These are phyloP conservation scores for Solanum stenotomum DNA, from an alignment of 257 asterid species.

Conservation along the genomic window DNA sequence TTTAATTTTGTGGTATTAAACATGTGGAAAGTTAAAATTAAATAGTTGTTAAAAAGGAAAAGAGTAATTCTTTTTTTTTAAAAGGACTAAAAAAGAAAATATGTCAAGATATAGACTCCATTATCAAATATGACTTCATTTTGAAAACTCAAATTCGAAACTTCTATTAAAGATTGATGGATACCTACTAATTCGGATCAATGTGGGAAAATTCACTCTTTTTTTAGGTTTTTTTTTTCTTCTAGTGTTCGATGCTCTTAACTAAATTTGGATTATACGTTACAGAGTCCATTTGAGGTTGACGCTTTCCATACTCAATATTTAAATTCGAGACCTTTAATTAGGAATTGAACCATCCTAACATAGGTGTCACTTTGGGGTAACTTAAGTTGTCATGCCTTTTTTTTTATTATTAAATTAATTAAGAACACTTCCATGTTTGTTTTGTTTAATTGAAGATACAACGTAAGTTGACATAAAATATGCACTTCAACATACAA, in stretches of 20 bases:
- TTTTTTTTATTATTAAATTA: neutral
- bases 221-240: no score
- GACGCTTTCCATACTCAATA: no score
- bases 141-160: neutral
- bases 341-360: rapidly evolving
- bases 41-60: no score
- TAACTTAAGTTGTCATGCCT: neutral
- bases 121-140: neutral
- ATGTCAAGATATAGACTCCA: no score
- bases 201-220: no score
- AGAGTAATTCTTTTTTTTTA: no score
- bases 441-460: neutral
- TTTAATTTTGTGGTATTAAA: no score
- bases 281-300: rapidly evolving
- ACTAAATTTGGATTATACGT: no score
- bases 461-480: neutral
- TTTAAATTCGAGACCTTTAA: no score
- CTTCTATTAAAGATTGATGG: neutral
- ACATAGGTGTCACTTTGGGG: neutral
- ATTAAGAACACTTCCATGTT: neutral
- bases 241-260: no score
- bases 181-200: neutral
- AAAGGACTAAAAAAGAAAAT: no score
- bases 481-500: neutral
- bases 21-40: neutral